Conservation (phyloP, 176 grass and related monocot species). For the Oryza punctata region DNA sequence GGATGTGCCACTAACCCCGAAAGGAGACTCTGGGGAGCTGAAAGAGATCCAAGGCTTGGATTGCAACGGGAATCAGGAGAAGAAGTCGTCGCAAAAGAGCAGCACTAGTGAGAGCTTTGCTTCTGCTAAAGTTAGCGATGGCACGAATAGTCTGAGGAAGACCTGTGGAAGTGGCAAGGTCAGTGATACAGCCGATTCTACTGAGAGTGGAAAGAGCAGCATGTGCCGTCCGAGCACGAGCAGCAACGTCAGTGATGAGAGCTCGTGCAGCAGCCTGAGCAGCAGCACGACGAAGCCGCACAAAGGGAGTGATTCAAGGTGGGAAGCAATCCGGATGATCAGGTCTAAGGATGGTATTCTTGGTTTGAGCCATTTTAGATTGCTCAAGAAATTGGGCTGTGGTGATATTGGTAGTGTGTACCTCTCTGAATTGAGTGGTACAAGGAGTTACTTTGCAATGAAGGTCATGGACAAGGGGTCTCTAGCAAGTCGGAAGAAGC, state of each 20-base stretch:
- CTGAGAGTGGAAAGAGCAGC: slow-evolving; percentile 68
- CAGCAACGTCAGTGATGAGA: slow-evolving; percentile 71
- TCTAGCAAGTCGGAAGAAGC: slow-evolving; percentile 69
- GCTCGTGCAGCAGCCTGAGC: slow-evolving; percentile 68
- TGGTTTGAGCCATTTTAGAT: slow-evolving; percentile 70
- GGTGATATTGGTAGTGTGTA: slow-evolving; percentile 80
- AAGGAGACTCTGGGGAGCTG: slow-evolving; percentile 37
- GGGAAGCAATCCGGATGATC: slow-evolving; percentile 69
- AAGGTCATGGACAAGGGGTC: slow-evolving; percentile 86
- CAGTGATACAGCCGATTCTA: slow-evolving; percentile 48
- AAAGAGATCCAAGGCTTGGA: slow-evolving; percentile 36
- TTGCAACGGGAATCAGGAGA: slow-evolving; percentile 49
- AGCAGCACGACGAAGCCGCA: slow-evolving; percentile 63
- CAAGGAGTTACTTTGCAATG: slow-evolving; percentile 73
- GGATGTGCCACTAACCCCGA: slow-evolving; percentile 35
- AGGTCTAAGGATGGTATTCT: slow-evolving; percentile 54
- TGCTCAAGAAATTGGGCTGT: slow-evolving; percentile 68
- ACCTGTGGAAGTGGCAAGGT: slow-evolving; percentile 56
- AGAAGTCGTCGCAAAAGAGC: slow-evolving; percentile 56
- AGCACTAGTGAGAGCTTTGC: slow-evolving; percentile 68
- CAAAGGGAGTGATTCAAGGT: slow-evolving; percentile 63
- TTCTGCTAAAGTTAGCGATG: slow-evolving; percentile 65
- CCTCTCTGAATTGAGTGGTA: slow-evolving; percentile 67
- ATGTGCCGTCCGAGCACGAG: slow-evolving; percentile 67
- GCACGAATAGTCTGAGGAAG: slow-evolving; percentile 49